Evolutionary conservation across 306 rosid genomes (phyloP).

Genomic region (Ormosia semicastrata): DNA sequence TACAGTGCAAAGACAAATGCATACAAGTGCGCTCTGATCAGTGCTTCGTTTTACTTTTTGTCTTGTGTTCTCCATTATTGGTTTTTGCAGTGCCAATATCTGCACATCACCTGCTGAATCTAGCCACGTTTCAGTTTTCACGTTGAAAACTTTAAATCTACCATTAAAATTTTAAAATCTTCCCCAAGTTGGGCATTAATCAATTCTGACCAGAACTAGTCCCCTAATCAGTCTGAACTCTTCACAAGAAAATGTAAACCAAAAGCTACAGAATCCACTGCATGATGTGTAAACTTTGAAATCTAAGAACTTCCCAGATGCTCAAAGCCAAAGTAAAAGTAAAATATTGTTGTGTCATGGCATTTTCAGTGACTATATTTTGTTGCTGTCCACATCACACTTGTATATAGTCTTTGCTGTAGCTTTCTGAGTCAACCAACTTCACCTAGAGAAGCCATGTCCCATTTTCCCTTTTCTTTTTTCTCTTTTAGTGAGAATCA

Average conservation of each 20-base stretch:
- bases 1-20: not conserved
- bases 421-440: conserved; percentile 48
- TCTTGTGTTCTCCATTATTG: conserved; percentile 33
- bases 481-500: not conserved
- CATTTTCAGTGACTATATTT: conserved; percentile 6
- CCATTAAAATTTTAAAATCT: not conserved
- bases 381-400: conserved; percentile 34
- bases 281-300: conserved; percentile 25
- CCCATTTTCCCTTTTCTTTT: not conserved
- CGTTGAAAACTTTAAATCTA: not conserved
- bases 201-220: not conserved
- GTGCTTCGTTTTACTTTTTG: conserved; percentile 24
- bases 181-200: not conserved
- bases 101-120: not conserved
- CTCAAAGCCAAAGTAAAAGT: conserved; percentile 28
- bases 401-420: conserved; percentile 35
- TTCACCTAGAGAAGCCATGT: conserved; percentile 28
- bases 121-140: conserved; percentile 25
- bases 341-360: conserved; percentile 27
- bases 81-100: conserved; percentile 18
- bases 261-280: not conserved
- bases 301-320: conserved; percentile 17
- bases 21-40: not conserved
- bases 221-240: not conserved
- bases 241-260: not conserved